Evolutionary conservation across 139 green algal species (phyloP), one percentile per base, ranked within the genome.

Genomic region (Gonium pectorale): DNA sequence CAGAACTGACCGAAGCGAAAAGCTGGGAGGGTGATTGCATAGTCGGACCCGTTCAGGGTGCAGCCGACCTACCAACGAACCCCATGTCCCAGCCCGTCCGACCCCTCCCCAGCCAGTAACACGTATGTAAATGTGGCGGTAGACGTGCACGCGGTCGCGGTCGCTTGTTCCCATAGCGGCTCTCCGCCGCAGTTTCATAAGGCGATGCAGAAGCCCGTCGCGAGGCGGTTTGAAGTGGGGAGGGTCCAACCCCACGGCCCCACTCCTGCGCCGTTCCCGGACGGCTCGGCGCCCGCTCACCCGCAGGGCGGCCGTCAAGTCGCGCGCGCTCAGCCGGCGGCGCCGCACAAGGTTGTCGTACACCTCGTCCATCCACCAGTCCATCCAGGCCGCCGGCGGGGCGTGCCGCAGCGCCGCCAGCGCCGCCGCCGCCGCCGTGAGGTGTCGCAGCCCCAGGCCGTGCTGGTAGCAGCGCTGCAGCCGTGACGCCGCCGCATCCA

Each of bases 301-400:
- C 59, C 41, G 41, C 62, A 73, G 43, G n/a, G 43, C 77, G 9
- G 33, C 60, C 60, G 59, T 21, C 24, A 83, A 62, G 43, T 83
- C 77, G 31, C 73, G 77, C 5, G 43, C 60, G 19, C 31, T 11
- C 40, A 83, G 43, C 27, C 33, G 15, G 0, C 46, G 31, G 31
- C 31, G 6, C 15, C 13, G n/a, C n/a, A n/a, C 46, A 31, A 46
- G 35, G 11, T 11, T 64, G 31, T 62, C 59, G 77, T 83, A 83
- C 59, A 66, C 73, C 77, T 83, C 77, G 9, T 66, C 62, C 43
- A 83, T 27, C 77, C 77, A 83, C 77, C 77, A 83, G 11, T 51
- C n/a, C 21, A 73, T 31, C 77, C 77, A 83, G 6, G 37, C 77
- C 5, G 31, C 26, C 3, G 62, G 0, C 3, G 77, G 77, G n/a